Conservation (phyloP, 371 early-diverging fungal species). For the Actinomortierella ambigua region DNA sequence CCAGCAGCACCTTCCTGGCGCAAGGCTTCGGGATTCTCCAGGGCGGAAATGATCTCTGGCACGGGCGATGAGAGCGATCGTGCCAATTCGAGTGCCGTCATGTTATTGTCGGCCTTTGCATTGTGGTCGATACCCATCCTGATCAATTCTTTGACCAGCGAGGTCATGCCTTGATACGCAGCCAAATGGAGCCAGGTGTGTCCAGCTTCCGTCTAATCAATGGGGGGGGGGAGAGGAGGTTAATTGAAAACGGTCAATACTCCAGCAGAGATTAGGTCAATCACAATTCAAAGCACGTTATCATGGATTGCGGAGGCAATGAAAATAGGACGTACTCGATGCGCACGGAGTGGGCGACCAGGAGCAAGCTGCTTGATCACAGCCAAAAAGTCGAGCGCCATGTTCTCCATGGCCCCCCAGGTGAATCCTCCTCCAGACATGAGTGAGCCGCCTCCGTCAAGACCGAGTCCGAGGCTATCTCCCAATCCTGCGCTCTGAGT, state of each 20-base stretch:
- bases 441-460: constrained; percentile 13
- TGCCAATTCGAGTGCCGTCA: constrained; percentile 11
- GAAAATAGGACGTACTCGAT: constrained; percentile 12
- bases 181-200: constrained; percentile 36
- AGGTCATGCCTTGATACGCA: constrained; percentile 15
- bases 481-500: constrained; percentile 26
- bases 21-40: no score
- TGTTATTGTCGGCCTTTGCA: constrained; percentile 35
- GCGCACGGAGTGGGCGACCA: constrained; percentile 26
- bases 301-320: neutral
- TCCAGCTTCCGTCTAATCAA: constrained; percentile 27
- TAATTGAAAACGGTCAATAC: no score
- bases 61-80: no score
- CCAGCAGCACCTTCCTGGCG: no score
- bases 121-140: constrained; percentile 43
- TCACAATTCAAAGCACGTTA: neutral
- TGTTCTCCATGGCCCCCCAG: constrained; percentile 25
- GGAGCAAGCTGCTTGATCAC: constrained; percentile 31
- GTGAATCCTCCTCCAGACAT: constrained; percentile 21
- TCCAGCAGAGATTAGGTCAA: neutral
- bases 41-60: no score
- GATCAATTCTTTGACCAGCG: constrained; percentile 21
- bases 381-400: constrained; percentile 33
- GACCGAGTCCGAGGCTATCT: constrained; percentile 14
- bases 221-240: neutral